Evolutionary conservation across 257 asterid genomes (phyloP).

Genomic region (Penstemon eatonii): DNA sequence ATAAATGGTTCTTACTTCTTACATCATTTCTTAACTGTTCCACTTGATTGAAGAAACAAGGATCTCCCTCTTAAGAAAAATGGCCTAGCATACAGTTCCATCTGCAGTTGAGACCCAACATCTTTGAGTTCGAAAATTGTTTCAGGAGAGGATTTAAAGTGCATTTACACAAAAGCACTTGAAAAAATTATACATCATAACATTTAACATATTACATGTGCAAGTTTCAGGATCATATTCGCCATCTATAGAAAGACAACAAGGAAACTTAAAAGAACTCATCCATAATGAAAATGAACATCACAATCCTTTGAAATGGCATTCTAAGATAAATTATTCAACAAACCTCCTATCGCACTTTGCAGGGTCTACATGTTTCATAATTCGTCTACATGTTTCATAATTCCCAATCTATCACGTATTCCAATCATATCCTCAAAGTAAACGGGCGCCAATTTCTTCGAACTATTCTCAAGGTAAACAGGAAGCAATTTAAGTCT

Average conservation of each 20-base stretch:
- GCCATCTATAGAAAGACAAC: background rate
- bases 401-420: too few relatives aligned
- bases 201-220: background rate
- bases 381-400: background rate
- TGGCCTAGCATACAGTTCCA: constrained; percentile 16
- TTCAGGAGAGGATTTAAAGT: background rate
- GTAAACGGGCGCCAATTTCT: too few relatives aligned
- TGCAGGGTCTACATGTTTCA: background rate
- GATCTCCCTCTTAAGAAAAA: constrained; percentile 32
- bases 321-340: background rate
- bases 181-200: background rate
- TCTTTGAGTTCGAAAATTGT: background rate
- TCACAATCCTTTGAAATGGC: background rate
- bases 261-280: constrained; percentile 5
- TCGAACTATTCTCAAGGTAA: too few relatives aligned
- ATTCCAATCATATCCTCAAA: too few relatives aligned
- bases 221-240: background rate
- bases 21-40: constrained; percentile 28
- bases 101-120: constrained; percentile 34
- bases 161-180: background rate
- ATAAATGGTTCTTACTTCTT: constrained; percentile 27
- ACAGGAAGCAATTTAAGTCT: too few relatives aligned
- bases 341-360: background rate
- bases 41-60: constrained; percentile 19
- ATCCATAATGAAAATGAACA: background rate